Evolutionary conservation across 129 eudicot genomes (phyloP).

Genomic region (Saussurea involucrata): DNA sequence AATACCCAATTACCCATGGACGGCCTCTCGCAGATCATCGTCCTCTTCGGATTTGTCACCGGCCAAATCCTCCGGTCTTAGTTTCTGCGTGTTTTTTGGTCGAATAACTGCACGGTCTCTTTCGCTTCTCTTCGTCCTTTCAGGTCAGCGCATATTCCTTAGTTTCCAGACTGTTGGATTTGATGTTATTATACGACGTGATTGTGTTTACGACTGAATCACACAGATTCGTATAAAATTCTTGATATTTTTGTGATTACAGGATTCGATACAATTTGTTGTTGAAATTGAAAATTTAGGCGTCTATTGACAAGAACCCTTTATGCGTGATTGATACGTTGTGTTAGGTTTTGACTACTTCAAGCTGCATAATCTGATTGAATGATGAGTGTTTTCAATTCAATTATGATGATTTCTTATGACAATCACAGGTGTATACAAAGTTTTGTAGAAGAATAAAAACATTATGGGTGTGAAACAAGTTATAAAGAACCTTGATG

Average conservation of each 20-base stretch:
- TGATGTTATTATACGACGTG: neutral
- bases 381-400: constrained; percentile 1
- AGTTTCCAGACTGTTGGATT: neutral
- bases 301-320: neutral
- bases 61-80: constrained; percentile 29
- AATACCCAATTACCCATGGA: constrained; percentile 3
- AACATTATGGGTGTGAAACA: constrained; percentile 74
- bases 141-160: constrained; percentile 33
- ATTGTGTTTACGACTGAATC: constrained; percentile 15
- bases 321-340: neutral
- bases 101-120: constrained; percentile 5
- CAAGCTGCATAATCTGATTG: constrained; percentile 8
- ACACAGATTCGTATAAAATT: constrained; percentile 4
- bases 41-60: constrained; percentile 26
- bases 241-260: neutral
- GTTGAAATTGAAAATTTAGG: neutral
- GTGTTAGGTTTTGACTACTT: constrained; percentile 10
- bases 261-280: neutral
- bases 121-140: neutral
- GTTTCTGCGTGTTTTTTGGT: constrained; percentile 19
- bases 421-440: constrained; percentile 13
- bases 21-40: constrained; percentile 19
- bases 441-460: neutral
- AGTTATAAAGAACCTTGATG: constrained; percentile 74
- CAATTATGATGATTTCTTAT: neutral